Percentiles rank a stretch among this genome's conserved stretches.
Conservation (phyloP, 2,329 filamentous ascomycete species). For the Neofusicoccum laricinum region DNA sequence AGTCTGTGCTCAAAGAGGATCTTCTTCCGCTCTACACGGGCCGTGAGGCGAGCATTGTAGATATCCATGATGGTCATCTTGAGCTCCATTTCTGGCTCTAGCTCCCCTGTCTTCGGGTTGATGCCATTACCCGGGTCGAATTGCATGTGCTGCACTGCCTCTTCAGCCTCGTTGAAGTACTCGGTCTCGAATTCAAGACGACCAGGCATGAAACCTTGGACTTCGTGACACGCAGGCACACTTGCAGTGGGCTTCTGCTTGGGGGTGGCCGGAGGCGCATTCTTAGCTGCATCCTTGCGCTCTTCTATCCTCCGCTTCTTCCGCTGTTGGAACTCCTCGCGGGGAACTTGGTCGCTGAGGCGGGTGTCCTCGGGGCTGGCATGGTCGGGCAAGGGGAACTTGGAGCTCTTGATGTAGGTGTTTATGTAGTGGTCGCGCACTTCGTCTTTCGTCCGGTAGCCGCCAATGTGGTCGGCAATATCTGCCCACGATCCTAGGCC, state of each 20-base stretch:
- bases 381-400: constrained; percentile 82
- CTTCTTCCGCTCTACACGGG: constrained; percentile 90
- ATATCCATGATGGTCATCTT: constrained; percentile 99
- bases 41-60: constrained; percentile 88
- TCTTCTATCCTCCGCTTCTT: constrained; percentile 95
- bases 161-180: constrained; percentile 95
- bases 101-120: constrained; percentile 76
- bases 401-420: constrained; percentile 78
- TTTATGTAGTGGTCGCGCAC: constrained; percentile 90
- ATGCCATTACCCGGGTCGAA: constrained; percentile 95
- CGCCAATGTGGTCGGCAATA: constrained; percentile 96
- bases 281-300: constrained; percentile 81
- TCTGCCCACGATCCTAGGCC: constrained; percentile 96
- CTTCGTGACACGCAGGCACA: constrained; percentile 94
- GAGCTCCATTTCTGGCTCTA: constrained; percentile 94
- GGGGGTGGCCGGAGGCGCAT: constrained; percentile 75
- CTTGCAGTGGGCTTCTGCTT: constrained; percentile 96
- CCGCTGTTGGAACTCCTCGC: constrained; percentile 87
- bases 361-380: constrained; percentile 79
- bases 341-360: constrained; percentile 74
- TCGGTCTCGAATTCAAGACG: constrained; percentile 97
- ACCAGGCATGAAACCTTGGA: constrained; percentile 98
- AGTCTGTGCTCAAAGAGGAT: constrained; percentile 94
- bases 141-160: constrained; percentile 96
- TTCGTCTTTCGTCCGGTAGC: constrained; percentile 90